Evolutionary conservation across 2,329 filamentous ascomycete genomes (phyloP), one percentile per base, ranked within the genome.

Genomic region (Microsporum audouinii): DNA sequence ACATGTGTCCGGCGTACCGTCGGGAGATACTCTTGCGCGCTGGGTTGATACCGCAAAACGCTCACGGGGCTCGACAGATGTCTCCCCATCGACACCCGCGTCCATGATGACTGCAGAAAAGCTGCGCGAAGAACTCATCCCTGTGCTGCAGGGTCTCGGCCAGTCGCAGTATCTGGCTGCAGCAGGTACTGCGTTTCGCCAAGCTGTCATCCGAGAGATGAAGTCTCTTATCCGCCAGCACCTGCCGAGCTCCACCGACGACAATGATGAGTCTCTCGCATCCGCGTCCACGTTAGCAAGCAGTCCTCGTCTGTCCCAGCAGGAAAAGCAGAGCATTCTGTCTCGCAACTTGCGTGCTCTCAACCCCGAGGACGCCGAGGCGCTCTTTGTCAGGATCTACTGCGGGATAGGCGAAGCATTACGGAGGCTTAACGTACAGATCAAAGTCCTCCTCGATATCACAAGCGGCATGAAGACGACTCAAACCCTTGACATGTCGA

Each of bases 371-470:
- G 90, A 95, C 73, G 89, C 90, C 0, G 92, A 97, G 73, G 83
- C 86, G 5, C 82, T 97, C 66, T 81, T 96, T 14, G 79, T 85
- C 39, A 88, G 84, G 61, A 87, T 95, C 14, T 97, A 97, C 69
- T 87, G 91, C 17, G 85, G 88, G 38, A 87, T 96, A 6, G 87
- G 91, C 2, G 94, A 99, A 75, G 88, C 89, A 2, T 73, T 97
- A 57, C 82, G 94, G 61, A 83, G 94, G 68, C 77, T 96, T 6
- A 89, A 89, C n/a, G 91, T 90, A 0, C 92, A 97, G 71, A 88
- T 92, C 61, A 97, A 97, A 72, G 86, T 97, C 5, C 76, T 99
- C 14, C 80, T 97, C 6, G 94, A 99, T 72, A 88, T 96, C 23
- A 94, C 91, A 1, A 96, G 90, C 71, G 74, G 74, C n/a, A 38